These are phyloP conservation scores for Moniliella sp. DNA, from an alignment of 1,284 basidiomycete species.

Conservation along the genomic window DNA sequence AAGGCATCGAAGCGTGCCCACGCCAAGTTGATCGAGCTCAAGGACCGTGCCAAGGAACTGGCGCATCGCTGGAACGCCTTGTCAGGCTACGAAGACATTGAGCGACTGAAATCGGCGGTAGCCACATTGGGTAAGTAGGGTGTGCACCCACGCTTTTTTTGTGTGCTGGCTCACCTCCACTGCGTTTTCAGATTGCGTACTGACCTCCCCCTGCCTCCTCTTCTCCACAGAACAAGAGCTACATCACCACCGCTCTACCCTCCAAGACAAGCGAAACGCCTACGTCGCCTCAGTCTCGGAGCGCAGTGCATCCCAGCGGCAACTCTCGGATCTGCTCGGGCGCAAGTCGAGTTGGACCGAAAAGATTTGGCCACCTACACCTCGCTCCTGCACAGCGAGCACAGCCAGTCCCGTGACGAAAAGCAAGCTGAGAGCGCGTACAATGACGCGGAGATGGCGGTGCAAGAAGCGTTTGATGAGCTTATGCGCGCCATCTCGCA, in stretches of 20 bases:
- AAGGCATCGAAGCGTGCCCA: too few relatives aligned
- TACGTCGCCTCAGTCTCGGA: slow-evolving; percentile 14
- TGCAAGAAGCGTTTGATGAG: slow-evolving; percentile 19
- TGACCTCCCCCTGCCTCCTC: too few relatives aligned
- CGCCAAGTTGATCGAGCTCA: too few relatives aligned
- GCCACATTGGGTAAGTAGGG: slow-evolving; percentile 4
- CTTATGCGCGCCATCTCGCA: slow-evolving; percentile 21
- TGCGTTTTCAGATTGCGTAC: background rate
- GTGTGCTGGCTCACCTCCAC: background rate
- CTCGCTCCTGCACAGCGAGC: slow-evolving; percentile 18
- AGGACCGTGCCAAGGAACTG: too few relatives aligned
- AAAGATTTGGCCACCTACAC: slow-evolving; percentile 20
- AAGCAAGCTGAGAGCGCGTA: slow-evolving; percentile 9
- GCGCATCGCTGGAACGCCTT: slow-evolving; percentile 21
- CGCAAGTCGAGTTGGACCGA: slow-evolving; percentile 22
- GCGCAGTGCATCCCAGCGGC: slow-evolving; percentile 13
- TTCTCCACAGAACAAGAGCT: slow-evolving; percentile 9
- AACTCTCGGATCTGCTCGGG: slow-evolving; percentile 21
- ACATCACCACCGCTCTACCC: slow-evolving; percentile 3
- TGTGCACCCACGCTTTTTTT: background rate
- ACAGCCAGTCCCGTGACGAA: slow-evolving; percentile 11
- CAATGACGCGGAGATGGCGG: slow-evolving; percentile 11
- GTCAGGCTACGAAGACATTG: slow-evolving; percentile 16
- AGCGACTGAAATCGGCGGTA: slow-evolving; percentile 11
- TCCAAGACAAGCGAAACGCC: slow-evolving; percentile 6